Evolutionary conservation across 768 basidiomycete genomes (phyloP), one percentile per base, ranked within the genome.

Genomic region (Suillus decipiens): DNA sequence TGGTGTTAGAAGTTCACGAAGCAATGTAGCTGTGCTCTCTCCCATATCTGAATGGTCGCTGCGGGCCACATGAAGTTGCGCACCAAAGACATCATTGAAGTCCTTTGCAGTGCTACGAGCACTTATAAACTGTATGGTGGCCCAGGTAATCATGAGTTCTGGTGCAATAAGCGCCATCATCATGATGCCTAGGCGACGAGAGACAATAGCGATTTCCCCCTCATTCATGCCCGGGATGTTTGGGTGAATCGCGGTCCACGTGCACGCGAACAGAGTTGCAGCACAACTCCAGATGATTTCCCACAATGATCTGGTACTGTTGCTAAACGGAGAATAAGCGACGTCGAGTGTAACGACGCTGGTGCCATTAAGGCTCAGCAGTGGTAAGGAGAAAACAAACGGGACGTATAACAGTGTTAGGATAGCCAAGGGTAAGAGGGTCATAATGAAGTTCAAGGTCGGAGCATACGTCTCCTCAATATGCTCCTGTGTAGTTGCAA

Each of bases 61-160:
- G 6, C 24, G 19, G 24, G 14, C 2, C 15, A 1, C 5, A 5
- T 12, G 4, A 48, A 15, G 9, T 28, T 48, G 47, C 7, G 24
- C 12, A 48, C 47, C 12, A 10, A 28, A 36, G 4, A 6, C 39
- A 12, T 45, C 33, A 50, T 60, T 60, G 59, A 60, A 61, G 3
- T 14, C 9, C 8, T 54, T 17, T 11, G 37, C 50, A 54, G 50
- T 28, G 17, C 5, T 10, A 24, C 24, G n/a, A 17, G 75, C 74
- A 24, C 58, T 67, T 31, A 61, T 47, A 62, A 64, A 69, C 51
- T 76, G 74, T 15, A 64, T 59, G 17, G 68, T 45, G 17, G 75
- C 72, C 75, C 75, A 76, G 17, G 63, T 41, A 6, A 74, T 56
- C 15, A 75, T 63, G 45, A 74, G 59, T 61, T 76, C 75, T 48